These are phyloP conservation scores for Sphagnum fallax DNA, from an alignment of 228 moss, liverwort and hornwort genomes.

Conservation along the genomic window DNA sequence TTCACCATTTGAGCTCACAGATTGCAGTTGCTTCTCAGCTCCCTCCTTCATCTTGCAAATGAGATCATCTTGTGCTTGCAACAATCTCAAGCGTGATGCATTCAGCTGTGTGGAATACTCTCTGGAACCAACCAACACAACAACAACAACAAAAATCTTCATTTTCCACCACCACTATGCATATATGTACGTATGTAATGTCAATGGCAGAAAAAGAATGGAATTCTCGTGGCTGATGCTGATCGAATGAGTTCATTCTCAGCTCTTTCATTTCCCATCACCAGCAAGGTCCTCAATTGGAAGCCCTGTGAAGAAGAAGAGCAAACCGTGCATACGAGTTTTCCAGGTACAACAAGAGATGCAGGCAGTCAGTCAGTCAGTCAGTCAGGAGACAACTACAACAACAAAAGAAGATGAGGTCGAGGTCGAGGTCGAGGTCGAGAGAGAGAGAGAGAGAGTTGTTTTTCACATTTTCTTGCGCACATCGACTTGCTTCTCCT, in stretches of 20 bases:
- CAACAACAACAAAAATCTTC: neutral
- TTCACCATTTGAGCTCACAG: constrained; percentile 49
- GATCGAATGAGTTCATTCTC: neutral
- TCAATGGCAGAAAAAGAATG: neutral
- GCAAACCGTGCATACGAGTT: too few species aligned
- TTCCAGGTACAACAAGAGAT: too few species aligned
- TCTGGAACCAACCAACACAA: constrained; percentile 13
- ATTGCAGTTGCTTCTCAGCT: constrained; percentile 53
- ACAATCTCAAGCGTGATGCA: constrained; percentile 51
- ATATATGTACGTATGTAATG: neutral
- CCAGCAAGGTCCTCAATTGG: neutral
- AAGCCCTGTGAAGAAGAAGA: neutral
- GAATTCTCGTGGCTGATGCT: neutral
- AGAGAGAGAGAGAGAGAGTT: too few species aligned
- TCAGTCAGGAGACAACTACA: too few species aligned
- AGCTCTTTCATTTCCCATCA: neutral
- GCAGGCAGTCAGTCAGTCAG: too few species aligned
- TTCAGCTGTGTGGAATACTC: constrained; percentile 60
- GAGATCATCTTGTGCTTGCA: constrained; percentile 74
- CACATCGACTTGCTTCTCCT: constrained; percentile 54
- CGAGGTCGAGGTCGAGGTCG: accelerated
- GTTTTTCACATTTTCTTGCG: constrained; percentile 55
- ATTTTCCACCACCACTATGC: too few species aligned
- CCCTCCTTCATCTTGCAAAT: constrained; percentile 52
- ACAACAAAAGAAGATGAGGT: too few species aligned